Base-by-base conservation (phyloP, 331 rosid species). In the Ulmus americana region DNA sequence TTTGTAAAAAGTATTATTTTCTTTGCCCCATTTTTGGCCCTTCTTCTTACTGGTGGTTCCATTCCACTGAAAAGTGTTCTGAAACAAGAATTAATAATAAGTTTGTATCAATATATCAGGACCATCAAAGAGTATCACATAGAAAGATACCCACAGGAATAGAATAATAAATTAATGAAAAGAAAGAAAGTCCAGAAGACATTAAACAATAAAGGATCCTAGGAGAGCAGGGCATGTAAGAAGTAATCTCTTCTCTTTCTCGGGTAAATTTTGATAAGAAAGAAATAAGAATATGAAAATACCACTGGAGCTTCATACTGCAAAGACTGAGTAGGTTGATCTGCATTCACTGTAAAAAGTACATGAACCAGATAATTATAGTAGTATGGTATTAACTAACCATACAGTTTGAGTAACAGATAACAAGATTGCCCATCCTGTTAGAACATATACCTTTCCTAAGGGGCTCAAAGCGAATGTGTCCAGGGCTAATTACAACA, bases 21-120 rank as follows among this genome's bases (percentile, higher is more conserved):
- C 99, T 68, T 41, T 82, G 65, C 97, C 97, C 99, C 99, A 94
- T 77, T 90, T 84, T 77, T 94, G 95, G 40, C 95, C 95, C 80
- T 81, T 90, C 79, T 79, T 87, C 85, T 94, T 94, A 89, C 77
- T 85, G 79, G 92, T 94, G 48, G 80, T 85, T 66, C 96, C 96
- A 79, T 84, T 90, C 99, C 99, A 94, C 74, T 74, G 83, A 58
- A 84, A 78, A 39, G 64, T 83, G 69, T 82, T 91, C 99, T 87
- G 84, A 82, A 76, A 63, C 62, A 81, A 75, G 70, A 67, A 59
- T 63, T 53, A 58, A 63, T 15, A 72, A 69, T 59, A 42, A 58
- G 47, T 40, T 13, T 16, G 60, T n/a, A 52, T 53, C 49, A 50
- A 47, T 65, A 59, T 55, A 15, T 6, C 41, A 28, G 43, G 9